Percentiles rank a stretch among this genome's conserved stretches.
Evolutionary conservation across 192 early-diverging fungal genomes (phyloP).

Genomic region (Lunasporangiospora selenospora): DNA sequence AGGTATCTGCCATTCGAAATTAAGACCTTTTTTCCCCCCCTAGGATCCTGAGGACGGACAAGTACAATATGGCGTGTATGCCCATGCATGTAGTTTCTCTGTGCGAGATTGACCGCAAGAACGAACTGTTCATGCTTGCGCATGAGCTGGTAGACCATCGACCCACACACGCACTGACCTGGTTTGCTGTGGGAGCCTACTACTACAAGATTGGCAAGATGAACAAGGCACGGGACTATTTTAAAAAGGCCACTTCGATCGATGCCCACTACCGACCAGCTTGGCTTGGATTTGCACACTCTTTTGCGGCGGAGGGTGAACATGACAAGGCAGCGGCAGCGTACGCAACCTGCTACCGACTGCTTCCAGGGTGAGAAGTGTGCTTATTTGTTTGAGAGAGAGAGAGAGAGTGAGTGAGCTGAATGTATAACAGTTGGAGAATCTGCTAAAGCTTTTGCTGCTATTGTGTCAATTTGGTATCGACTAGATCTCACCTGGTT

Average conservation of each 20-base stretch:
- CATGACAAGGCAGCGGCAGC: constrained; percentile 80
- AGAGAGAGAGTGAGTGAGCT: neutral
- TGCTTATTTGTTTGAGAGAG: neutral
- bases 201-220: constrained; percentile 67
- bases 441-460: neutral
- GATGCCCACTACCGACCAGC: constrained; percentile 69
- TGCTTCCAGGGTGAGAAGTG: constrained; percentile 68
- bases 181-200: constrained; percentile 85
- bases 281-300: constrained; percentile 85
- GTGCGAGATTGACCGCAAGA: constrained; percentile 63
- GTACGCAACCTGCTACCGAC: constrained; percentile 67
- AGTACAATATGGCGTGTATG: constrained; percentile 62
- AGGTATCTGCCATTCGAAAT: neutral
- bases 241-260: constrained; percentile 66
- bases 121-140: constrained; percentile 73
- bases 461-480: neutral
- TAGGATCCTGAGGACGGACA: constrained; percentile 68
- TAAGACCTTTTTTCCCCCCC: too few relatives aligned
- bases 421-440: neutral
- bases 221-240: constrained; percentile 69
- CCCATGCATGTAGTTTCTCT: constrained; percentile 73
- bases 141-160: constrained; percentile 74
- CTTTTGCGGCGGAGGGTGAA: constrained; percentile 77
- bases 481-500: constrained; percentile 70
- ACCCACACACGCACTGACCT: constrained; percentile 64